Evolutionary conservation across 306 rosid species (phyloP), one percentile per base, ranked within the genome.

Genomic region (Begonia masoniana): DNA sequence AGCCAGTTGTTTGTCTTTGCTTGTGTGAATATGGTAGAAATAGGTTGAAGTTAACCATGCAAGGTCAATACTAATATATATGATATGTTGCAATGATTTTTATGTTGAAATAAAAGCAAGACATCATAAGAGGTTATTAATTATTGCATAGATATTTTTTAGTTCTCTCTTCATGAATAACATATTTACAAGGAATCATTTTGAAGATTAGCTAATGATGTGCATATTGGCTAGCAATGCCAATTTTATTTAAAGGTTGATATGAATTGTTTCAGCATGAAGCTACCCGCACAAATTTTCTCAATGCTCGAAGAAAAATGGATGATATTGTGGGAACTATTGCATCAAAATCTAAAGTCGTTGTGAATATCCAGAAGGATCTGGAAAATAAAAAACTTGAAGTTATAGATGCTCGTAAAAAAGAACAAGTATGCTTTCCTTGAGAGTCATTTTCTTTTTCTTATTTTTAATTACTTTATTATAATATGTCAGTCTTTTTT

Each of bases 261-360:
- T 52, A 51, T 68, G 19, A 15, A 62, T 42, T 50, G 14, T 71
- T 61, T 61, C 81, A 91, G 97, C 96, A 91, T 71, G 82, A 91
- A 77, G 82, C 82, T 71, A 85, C 75, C 66, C 52, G 59, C 71
- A 78, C 73, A 71, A 76, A 91, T 64, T 79, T 83, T 51, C 68
- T 65, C 68, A 88, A 81, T 64, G 88, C 97, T 68, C 75, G 54
- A 59, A 83, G 68, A 68, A 80, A 85, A 71, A 73, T 83, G 88
- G 69, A 70, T 58, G 57, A 52, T 60, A 76, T 91, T 70, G 43
- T 72, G 67, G 83, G 67, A 74, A 76, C 57, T 50, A 75, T 74
- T 15, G 71, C 75, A 68, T 49, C 72, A 51, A 91, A 69, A 77
- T 75, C 73, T 31, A 59, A 65, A 16, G 69, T 73, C 61, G 68